Base-by-base conservation (phyloP, 2,329 filamentous ascomycete genomes). In the Fusarium piperis region DNA sequence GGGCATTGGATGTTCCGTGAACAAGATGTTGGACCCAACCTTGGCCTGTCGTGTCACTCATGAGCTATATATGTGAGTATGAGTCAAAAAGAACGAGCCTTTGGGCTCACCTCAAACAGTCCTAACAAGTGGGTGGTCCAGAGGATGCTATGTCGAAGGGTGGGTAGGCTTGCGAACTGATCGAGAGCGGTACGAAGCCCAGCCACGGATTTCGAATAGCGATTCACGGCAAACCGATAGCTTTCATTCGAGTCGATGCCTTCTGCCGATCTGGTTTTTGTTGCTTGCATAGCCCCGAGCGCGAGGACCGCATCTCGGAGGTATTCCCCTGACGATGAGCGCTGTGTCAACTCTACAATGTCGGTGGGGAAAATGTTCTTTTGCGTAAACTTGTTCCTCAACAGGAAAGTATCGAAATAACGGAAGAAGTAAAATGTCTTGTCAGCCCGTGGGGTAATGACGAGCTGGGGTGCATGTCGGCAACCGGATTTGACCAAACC, bases 21-120 rank as follows among this genome's bases (percentile, higher is more conserved):
- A 81, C 76, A 26, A 81, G 72, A 12, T 81, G 80, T 7, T 80
- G 78, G 5, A 80, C 35, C 80, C 80, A 81, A 0, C 77, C 79
- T 18, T 77, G 65, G 0, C 78, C 80, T 0, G 79, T 77, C 0
- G 74, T 63, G 28, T 81, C 79, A 1, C 72, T 77, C 73, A 81
- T 78, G 2, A 81, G 74, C 80, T 81, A 11, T 0, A 20, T 0
- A 2, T 15, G n/a, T 32, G 16, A 44, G n/a, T 3, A 13, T 35
- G 0, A 12, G 3, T 4, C n/a, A 6, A 0, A 3, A 12, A 6
- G 2, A 1, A 4, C 2, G 3, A 9, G 9, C 7, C 5, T 8
- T 6, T 0, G 1, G 6, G 60, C 65, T 20, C 7, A 81, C 80
- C 70, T 82, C 80, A 10, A 81, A 82, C 1, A 82, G 52, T 0